A percentile compares a stretch with the other conserved stretches of the same genome.
Evolutionary conservation across 257 asterid species (phyloP).

Genomic region (Penstemon newberryi): DNA sequence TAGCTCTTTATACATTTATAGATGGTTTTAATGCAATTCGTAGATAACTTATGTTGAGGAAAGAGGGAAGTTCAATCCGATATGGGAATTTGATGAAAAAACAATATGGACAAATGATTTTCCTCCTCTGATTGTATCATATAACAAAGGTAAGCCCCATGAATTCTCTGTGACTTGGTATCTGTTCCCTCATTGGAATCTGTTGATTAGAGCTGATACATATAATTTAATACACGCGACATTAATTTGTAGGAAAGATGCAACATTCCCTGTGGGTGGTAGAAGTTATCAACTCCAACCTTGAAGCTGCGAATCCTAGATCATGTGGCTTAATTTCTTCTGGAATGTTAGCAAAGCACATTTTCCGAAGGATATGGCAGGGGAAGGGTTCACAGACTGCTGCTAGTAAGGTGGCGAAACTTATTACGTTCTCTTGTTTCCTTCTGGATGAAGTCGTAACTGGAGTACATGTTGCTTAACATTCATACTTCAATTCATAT

Average conservation of each 20-base stretch:
- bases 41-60: conserved; percentile 78
- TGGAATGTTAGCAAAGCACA: conserved; percentile 50
- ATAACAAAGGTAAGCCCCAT: conserved; percentile 68
- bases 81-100: conserved; percentile 85
- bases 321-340: conserved; percentile 48
- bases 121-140: conserved; percentile 79
- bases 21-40: conserved; percentile 23
- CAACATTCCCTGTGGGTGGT: conserved; percentile 93
- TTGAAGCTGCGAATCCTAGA: conserved; percentile 43
- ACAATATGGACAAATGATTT: conserved; percentile 87
- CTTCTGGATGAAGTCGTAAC: conserved; percentile 23
- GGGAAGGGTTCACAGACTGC: conserved; percentile 87
- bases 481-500: conserved; percentile 8
- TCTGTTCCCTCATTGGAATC: conserved; percentile 14
- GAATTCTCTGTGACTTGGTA: conserved; percentile 18
- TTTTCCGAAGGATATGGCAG: conserved; percentile 93
- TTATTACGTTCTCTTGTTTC: conserved; percentile 34
- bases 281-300: conserved; percentile 56
- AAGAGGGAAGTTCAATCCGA: conserved; percentile 71
- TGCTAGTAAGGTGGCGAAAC: conserved; percentile 78
- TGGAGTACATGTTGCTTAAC: conserved; percentile 9
- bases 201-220: conserved; percentile 15
- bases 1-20: conserved; percentile 2
- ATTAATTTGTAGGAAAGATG: conserved; percentile 65
- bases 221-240: background rate